phyloP scores from a whole-genome alignment of 345 rosid species.

The Citrus mangshanensis region DNA sequence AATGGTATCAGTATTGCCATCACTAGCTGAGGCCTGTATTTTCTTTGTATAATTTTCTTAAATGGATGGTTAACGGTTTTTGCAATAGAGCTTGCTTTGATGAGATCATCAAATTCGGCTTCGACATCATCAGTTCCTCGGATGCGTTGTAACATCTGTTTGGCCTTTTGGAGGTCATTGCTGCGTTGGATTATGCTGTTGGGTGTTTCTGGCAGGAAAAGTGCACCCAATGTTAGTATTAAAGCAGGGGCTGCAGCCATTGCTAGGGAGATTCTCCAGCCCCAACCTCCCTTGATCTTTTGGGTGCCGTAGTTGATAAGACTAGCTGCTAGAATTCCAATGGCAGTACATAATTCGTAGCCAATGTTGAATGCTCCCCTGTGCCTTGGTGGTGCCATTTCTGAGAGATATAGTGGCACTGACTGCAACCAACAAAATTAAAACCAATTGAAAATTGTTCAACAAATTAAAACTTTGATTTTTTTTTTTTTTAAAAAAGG shows the following conservation, averaged over 20 bases:
- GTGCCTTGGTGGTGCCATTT: conserved; percentile 54
- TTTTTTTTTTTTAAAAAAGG: no score
- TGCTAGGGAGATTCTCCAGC: conserved; percentile 31
- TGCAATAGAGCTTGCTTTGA: conserved; percentile 10
- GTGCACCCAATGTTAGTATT: conserved; percentile 23
- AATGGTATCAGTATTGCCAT: conserved; percentile 33
- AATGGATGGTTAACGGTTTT: conserved; percentile 21
- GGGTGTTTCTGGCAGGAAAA: conserved; percentile 32
- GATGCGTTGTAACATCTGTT: conserved; percentile 13
- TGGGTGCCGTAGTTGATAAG: conserved; percentile 39
- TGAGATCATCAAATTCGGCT: conserved; percentile 34
- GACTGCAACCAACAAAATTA: conserved; percentile 21
- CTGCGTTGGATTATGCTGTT: conserved; percentile 36
- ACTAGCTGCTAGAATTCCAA: conserved; percentile 48
- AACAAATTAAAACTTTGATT: not conserved
- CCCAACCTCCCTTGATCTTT: conserved; percentile 33
- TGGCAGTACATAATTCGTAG: conserved; percentile 44
- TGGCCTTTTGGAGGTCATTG: conserved; percentile 25
- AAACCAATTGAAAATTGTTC: not conserved
- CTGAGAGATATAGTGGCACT: conserved; percentile 52
- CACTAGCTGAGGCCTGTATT: conserved; percentile 33
- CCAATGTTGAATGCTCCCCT: conserved; percentile 48
- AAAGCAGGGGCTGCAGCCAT: conserved; percentile 31
- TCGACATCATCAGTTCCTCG: conserved; percentile 26
- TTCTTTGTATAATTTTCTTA: conserved; percentile 17